Evolutionary conservation across 2,329 filamentous ascomycete genomes (phyloP), one percentile per base, ranked within the genome.

Genomic region (Elsinoe arachidis): DNA sequence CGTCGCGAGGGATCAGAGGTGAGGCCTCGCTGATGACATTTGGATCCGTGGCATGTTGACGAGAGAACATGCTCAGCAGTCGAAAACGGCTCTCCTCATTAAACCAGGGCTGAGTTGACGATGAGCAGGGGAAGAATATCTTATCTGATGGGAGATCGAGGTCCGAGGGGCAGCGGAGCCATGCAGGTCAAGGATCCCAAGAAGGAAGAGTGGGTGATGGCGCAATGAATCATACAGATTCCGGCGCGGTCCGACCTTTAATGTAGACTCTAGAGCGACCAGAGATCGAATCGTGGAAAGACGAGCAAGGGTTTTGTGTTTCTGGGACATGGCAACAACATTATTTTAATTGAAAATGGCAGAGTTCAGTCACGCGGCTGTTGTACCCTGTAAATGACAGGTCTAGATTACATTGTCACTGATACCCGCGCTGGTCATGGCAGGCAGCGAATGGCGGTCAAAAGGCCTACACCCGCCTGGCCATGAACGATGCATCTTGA

Each of bases 111-210:
- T 53, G 46, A 39, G 38, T 34, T 12, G 49, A 39, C 19, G 19
- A 34, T 26, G 15, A 26, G 14, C 26, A 23, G 12, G 30, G 12
- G 17, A 19, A 35, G 49, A 53, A 35, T 38, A 53, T 53, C 49
- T 53, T 53, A 53, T 53, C 49, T 35, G 49, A 53, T 53, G 49
- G 49, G 23, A 35, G 46, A 51, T 51, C 30, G 5, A 51, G 34
- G 26, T 23, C 41, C 19, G 46, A 51, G 19, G 33, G 23, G 26
- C n/a, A 34, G 14, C 15, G 33, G 46, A 23, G 7, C 49, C 33
- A 53, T 23, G 41, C 41, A 53, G 49, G 49, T 23, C 17, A 34
- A 15, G 23, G 14, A 53, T 30, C 30, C 19, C 15, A 33, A n/a
- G 21, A 12, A 52, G 10, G 12, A 53, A 38, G 49, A 39, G 49